Conservation (phyloP, 768 basidiomycete species). For the Tricholoma matsutake region DNA sequence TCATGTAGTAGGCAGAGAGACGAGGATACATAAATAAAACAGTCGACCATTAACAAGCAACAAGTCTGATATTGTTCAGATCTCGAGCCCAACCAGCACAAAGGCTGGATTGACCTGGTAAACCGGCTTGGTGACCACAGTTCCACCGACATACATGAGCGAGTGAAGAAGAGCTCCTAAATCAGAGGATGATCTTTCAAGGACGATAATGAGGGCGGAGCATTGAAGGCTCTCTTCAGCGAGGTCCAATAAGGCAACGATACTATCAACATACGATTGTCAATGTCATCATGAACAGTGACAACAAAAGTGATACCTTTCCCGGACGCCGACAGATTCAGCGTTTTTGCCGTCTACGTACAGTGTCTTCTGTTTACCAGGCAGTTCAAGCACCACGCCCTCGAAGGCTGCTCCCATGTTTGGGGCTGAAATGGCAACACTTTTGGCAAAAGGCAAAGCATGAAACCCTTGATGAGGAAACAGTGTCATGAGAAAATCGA, state of each 20-base stretch:
- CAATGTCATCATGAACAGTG: constrained; percentile 5
- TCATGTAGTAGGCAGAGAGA: constrained; percentile 50
- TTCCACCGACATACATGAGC: constrained; percentile 90
- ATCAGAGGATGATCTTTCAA: constrained; percentile 69
- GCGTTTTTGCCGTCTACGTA: constrained; percentile 87
- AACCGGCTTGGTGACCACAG: constrained; percentile 76
- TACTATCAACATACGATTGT: constrained; percentile 39
- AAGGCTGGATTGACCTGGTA: constrained; percentile 75
- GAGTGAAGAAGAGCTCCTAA: constrained; percentile 80
- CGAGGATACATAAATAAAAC: too few species aligned
- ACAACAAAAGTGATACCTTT: constrained; percentile 53
- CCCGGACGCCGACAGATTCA: constrained; percentile 72
- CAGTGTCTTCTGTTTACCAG: constrained; percentile 67
- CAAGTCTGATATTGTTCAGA: constrained; percentile 36
- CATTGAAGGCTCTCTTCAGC: constrained; percentile 83
- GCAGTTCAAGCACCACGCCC: constrained; percentile 74
- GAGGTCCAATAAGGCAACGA: constrained; percentile 83
- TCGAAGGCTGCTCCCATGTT: constrained; percentile 69
- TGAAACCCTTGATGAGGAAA: constrained; percentile 72
- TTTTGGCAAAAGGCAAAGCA: constrained; percentile 69
- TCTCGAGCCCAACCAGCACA: constrained; percentile 84
- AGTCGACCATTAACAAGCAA: neutral
- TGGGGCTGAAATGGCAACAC: constrained; percentile 69
- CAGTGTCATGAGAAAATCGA: constrained; percentile 74
- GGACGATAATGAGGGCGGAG: constrained; percentile 72